Conservation (phyloP, 2,329 filamentous ascomycete genomes). For the Alternaria solani region DNA sequence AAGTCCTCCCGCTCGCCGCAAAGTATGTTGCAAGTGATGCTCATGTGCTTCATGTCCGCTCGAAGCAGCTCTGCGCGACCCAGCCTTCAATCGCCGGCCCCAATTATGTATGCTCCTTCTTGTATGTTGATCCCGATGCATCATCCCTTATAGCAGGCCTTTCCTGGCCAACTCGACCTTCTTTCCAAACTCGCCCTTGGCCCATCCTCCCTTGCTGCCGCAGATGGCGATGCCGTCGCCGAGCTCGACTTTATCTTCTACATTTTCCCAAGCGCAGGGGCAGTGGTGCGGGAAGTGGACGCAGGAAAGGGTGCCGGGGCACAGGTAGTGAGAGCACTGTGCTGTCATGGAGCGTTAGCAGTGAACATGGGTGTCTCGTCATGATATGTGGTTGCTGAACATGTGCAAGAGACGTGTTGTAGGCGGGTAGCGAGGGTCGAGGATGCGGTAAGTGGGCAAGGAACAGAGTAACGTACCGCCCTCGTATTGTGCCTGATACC, state of each 20-base stretch:
- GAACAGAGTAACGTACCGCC: conserved; percentile 60
- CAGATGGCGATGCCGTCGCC: conserved; percentile 77
- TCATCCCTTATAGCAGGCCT: conserved; percentile 67
- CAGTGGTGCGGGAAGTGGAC: conserved; percentile 98
- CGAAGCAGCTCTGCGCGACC: not conserved
- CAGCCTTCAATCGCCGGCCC: not conserved
- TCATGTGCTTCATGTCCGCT: not conserved
- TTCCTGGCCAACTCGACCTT: conserved; percentile 84
- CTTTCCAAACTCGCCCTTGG: conserved; percentile 72
- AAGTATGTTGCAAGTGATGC: not conserved
- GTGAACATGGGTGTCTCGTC: not conserved
- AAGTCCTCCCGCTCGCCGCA: not conserved
- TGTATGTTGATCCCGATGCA: too few species aligned
- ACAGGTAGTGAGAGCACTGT: conserved; percentile 92
- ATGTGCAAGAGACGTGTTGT: not conserved
- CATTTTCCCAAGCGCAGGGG: conserved; percentile 79
- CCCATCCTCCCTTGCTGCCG: conserved; percentile 77
- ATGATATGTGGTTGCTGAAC: not conserved
- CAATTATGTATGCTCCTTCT: not conserved
- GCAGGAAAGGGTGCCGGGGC: conserved; percentile 91
- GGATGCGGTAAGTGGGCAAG: not conserved
- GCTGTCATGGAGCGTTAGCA: conserved; percentile 58
- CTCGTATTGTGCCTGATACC: conserved; percentile 78
- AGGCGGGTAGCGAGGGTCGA: not conserved
- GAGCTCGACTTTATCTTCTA: conserved; percentile 74